Evolutionary conservation across 202 grass and related monocot species (phyloP).

Genomic region (Zoysia matrella): DNA sequence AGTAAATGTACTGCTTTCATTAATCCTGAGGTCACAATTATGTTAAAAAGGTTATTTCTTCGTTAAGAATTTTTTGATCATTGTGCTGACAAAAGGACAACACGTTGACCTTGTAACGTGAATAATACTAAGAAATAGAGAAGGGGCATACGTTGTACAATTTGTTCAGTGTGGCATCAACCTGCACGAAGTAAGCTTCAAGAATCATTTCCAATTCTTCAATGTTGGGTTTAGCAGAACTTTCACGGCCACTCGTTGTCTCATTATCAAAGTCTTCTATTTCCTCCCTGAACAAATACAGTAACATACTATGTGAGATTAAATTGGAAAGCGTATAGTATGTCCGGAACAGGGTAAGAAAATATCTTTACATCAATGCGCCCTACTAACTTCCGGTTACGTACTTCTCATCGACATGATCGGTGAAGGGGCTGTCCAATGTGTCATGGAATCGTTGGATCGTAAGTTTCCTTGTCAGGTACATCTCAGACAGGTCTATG

Average conservation of each 20-base stretch:
- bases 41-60: too few relatives aligned
- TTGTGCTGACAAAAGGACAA: neutral
- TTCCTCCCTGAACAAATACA: constrained; percentile 53
- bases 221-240: constrained; percentile 70
- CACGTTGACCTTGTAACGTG: neutral
- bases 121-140: neutral
- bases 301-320: neutral
- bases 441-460: constrained; percentile 56
- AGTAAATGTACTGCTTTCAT: neutral
- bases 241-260: constrained; percentile 41
- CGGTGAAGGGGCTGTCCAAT: neutral
- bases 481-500: constrained; percentile 87
- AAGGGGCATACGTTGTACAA: constrained; percentile 65
- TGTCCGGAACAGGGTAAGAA: neutral
- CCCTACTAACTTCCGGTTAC: neutral
- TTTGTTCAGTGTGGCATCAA: constrained; percentile 83
- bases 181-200: constrained; percentile 90
- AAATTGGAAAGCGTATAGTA: neutral
- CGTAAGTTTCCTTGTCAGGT: constrained; percentile 81
- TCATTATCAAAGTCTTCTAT: constrained; percentile 42
- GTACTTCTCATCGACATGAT: constrained; percentile 40
- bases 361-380: neutral
- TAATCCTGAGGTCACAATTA: neutral
- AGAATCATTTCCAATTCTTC: constrained; percentile 91
- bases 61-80: too few relatives aligned